phyloP scores from a whole-genome alignment of 108 stramenopile genomes.

The Fragilariopsis cylindrus region DNA sequence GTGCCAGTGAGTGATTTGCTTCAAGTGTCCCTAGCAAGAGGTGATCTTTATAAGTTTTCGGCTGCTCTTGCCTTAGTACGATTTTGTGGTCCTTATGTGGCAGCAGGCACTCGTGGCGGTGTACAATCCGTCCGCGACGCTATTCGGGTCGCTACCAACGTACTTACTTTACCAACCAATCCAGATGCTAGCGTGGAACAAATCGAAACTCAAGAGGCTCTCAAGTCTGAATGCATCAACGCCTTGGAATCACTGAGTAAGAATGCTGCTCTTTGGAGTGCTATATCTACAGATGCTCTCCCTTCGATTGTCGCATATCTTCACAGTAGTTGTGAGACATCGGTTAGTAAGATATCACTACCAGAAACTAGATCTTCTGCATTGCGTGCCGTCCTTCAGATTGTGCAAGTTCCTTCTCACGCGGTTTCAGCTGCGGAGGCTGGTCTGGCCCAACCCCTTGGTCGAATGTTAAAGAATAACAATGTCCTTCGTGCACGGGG shows the following conservation, averaged over 20 bases:
- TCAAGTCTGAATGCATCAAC: conserved; percentile 69
- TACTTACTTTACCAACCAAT: conserved; percentile 48
- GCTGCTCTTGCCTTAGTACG: conserved; percentile 63
- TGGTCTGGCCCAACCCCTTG: conserved; percentile 51
- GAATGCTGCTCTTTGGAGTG: conserved; percentile 67
- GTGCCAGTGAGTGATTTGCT: conserved; percentile 76
- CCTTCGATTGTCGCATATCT: conserved; percentile 66
- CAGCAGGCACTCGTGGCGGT: conserved; percentile 48
- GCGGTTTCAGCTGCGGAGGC: conserved; percentile 53
- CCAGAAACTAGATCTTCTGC: conserved; percentile 48
- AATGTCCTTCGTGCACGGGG: neutral
- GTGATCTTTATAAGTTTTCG: conserved; percentile 63
- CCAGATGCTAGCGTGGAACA: conserved; percentile 43
- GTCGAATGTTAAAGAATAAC: conserved; percentile 22
- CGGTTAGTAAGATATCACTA: neutral
- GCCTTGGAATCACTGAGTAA: conserved; percentile 69
- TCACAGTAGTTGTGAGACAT: conserved; percentile 24
- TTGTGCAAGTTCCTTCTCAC: conserved; percentile 69
- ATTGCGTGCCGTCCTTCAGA: conserved; percentile 54
- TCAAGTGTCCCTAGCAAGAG: conserved; percentile 47
- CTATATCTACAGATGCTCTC: conserved; percentile 60
- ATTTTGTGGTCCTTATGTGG: conserved; percentile 68
- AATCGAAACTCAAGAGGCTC: conserved; percentile 42
- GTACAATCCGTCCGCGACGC: conserved; percentile 57
- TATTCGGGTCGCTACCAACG: conserved; percentile 62